Evolutionary conservation across 2,329 filamentous ascomycete species (phyloP), one percentile per base, ranked within the genome.

Genomic region (Cyanodermella asteris): DNA sequence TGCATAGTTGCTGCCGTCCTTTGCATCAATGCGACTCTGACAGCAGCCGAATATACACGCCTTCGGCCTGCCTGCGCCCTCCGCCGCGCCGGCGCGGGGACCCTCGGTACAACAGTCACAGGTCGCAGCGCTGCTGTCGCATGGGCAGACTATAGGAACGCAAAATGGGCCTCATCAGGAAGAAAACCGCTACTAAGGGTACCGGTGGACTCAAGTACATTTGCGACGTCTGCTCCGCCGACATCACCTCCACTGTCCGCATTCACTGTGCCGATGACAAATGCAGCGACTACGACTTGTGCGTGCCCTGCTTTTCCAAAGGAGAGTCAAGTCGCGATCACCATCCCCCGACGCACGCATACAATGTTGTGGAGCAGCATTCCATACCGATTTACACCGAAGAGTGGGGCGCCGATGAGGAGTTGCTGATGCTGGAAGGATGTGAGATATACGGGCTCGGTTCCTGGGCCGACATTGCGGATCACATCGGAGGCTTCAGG

Each of bases 381-480:
- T 93, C 84, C 0, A 91, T 97, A 24, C 87, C 87, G 1, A 94
- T 97, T 30, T 97, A 91, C 41, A 73, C 82, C 36, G 64, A 68
- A 29, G 82, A 91, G 42, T 97, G 87, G 87, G 87, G 87, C 26
- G 87, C 87, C 13, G 87, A 97, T 44, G 87, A 97, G 46, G 87
- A 97, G 48, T 52, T 94, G n/a, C 55, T 94, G 5, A 55, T 97
- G 26, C 53, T 97, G 1, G 87, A 97, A 51, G 87, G 87, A 13
- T 81, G 80, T 7, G 87, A 97, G 49, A 91, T 80, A 29, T 97
- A 97, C 44, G 87, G 87, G 0, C 56, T 97, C 24, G 87, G 87
- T 3, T 94, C 84, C 13, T 97, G 87, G 84, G 80, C 82, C 19
- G 87, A 97, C 42, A 90, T 97, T 33, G 82, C 87, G 18, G 84